Percentiles rank a stretch among this genome's conserved stretches.
Conservation (phyloP, 2,329 filamentous ascomycete genomes). For the Ophiostoma ips region DNA sequence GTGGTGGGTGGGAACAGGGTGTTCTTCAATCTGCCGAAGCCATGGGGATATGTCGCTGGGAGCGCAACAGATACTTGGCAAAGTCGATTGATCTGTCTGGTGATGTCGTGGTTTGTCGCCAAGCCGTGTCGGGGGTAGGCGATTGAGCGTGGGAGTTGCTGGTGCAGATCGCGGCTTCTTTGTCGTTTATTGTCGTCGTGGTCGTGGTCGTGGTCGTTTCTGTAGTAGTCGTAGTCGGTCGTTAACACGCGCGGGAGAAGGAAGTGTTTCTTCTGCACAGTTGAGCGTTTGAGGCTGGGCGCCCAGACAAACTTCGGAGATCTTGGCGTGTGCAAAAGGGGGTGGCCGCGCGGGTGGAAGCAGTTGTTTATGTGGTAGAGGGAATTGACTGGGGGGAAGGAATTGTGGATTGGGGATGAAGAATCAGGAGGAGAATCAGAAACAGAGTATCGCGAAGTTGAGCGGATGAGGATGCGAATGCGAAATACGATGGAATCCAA, state of each 20-base stretch:
- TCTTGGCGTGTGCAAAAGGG: conserved; percentile 4
- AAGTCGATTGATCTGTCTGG: too few relatives aligned
- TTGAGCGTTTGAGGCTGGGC: conserved; percentile 6
- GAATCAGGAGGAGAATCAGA: not conserved
- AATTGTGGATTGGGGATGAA: not conserved
- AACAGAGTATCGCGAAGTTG: too few relatives aligned
- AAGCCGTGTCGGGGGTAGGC: too few relatives aligned
- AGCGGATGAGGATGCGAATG: not conserved
- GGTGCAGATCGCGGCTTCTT: too few relatives aligned
- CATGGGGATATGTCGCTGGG: not conserved
- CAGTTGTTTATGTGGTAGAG: not conserved
- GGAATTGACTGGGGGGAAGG: not conserved
- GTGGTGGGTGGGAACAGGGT: not conserved
- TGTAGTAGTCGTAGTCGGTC: not conserved
- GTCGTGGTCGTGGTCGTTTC: not conserved
- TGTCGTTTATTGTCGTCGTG: too few relatives aligned
- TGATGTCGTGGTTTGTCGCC: too few relatives aligned
- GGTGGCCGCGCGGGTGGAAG: not conserved
- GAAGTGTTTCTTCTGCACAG: not conserved
- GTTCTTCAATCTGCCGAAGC: too few relatives aligned
- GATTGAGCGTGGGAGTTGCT: too few relatives aligned
- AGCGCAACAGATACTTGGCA: too few relatives aligned
- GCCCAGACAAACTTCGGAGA: conserved; percentile 5
- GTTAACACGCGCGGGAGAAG: conserved; percentile 3
- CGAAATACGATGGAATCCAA: not conserved